phyloP scores from a whole-genome alignment of 176 grass and related monocot genomes.

The Metroxylon sagu region DNA sequence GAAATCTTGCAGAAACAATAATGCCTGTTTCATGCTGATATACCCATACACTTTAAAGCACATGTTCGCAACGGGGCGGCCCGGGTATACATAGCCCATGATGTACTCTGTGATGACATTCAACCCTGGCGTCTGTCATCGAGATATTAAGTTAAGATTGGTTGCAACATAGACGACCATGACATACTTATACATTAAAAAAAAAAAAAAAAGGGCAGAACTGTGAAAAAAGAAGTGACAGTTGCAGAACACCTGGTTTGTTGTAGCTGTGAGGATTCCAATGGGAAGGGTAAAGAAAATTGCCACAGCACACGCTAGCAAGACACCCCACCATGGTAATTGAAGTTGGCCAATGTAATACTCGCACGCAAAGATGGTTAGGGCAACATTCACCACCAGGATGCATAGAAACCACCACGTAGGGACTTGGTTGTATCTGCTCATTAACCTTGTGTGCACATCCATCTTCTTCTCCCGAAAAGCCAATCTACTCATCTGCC shows the following conservation, averaged over 20 bases:
- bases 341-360: slow-evolving; percentile 2
- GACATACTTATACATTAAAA: no score
- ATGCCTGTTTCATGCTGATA: slow-evolving; percentile 5
- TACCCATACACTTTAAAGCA: slow-evolving; percentile 6
- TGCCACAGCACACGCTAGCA: neutral
- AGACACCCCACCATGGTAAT: neutral
- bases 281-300: slow-evolving; percentile 1
- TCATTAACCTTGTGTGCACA: no score
- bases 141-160: no score
- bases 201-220: no score
- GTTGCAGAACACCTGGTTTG: neutral
- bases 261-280: slow-evolving; percentile 2
- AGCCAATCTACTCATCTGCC: no score
- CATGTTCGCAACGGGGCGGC: slow-evolving; percentile 3
- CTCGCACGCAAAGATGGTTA: slow-evolving; percentile 1
- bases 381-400: neutral
- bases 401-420: neutral
- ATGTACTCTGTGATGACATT: slow-evolving; percentile 10
- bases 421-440: neutral
- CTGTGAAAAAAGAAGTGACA: no score
- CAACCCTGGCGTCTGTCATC: neutral
- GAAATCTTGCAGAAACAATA: neutral
- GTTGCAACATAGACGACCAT: no score
- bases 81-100: neutral
- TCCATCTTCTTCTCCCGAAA: no score